These are phyloP conservation scores for Cornus controversa DNA, from an alignment of 148 eudicot species.

Conservation along the genomic window DNA sequence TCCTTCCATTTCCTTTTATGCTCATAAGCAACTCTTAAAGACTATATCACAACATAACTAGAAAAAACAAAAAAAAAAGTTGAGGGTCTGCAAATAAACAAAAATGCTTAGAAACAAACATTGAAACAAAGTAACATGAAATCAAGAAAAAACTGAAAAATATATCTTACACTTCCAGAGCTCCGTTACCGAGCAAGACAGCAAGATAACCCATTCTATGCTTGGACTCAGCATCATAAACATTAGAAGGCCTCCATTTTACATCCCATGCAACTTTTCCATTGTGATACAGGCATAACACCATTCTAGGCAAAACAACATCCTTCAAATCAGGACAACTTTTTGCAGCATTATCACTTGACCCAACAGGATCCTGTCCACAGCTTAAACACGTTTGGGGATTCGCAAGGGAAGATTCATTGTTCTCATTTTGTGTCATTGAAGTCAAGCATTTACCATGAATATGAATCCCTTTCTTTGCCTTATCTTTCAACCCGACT, in stretches of 20 bases:
- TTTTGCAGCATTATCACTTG: slow-evolving; percentile 9
- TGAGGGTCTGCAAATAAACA: background rate
- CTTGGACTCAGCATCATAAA: slow-evolving; percentile 34
- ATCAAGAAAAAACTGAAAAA: background rate
- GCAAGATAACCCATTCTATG: slow-evolving; percentile 93
- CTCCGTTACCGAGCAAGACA: slow-evolving; percentile 88
- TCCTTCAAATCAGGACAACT: slow-evolving; percentile 32
- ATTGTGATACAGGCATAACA: slow-evolving; percentile 86
- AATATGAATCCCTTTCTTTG: slow-evolving; percentile 13
- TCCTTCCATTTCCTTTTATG: background rate
- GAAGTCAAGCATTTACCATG: slow-evolving; percentile 15
- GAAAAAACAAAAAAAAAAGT: too few relatives aligned
- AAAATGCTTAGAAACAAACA: slow-evolving; percentile 4
- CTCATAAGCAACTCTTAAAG: background rate
- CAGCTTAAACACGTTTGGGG: slow-evolving; percentile 6
- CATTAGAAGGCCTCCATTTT: slow-evolving; percentile 70
- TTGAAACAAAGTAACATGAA: background rate
- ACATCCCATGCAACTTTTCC: slow-evolving; percentile 98
- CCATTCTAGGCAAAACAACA: slow-evolving; percentile 65
- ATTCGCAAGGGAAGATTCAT: slow-evolving; percentile 21
- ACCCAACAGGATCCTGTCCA: slow-evolving; percentile 22
- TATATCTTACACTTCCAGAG: slow-evolving; percentile 84
- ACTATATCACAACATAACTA: background rate
- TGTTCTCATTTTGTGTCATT: slow-evolving; percentile 20
- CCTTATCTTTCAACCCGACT: slow-evolving; percentile 18